Evolutionary conservation across 1,284 basidiomycete genomes (phyloP).

Genomic region (Fomitopsis betulina): DNA sequence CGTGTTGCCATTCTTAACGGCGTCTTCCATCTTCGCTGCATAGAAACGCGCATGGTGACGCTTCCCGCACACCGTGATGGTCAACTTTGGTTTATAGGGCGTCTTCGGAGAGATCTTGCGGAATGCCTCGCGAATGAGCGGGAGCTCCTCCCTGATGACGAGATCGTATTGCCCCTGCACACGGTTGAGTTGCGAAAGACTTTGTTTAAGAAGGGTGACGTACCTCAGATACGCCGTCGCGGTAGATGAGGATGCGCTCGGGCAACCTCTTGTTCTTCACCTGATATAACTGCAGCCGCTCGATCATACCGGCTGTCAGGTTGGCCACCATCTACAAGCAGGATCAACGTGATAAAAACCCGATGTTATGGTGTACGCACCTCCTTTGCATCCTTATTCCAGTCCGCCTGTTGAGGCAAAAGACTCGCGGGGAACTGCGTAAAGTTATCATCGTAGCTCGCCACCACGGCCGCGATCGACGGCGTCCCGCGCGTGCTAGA

Average conservation of each 20-base stretch:
- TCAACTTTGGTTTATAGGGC: conserved; percentile 56
- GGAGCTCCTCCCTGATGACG: conserved; percentile 54
- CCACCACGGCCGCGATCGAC: conserved; percentile 76
- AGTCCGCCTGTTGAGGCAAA: conserved; percentile 52
- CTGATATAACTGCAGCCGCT: conserved; percentile 57
- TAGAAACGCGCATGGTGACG: conserved; percentile 73
- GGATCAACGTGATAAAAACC: not conserved
- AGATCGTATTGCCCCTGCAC: conserved; percentile 62
- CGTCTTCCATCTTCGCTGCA: conserved; percentile 42
- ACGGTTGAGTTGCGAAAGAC: not conserved
- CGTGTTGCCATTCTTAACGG: conserved; percentile 65
- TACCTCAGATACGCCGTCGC: conserved; percentile 75
- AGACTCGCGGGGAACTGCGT: conserved; percentile 70
- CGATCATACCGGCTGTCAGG: conserved; percentile 61
- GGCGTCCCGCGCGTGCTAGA: conserved; percentile 57
- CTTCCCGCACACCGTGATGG: conserved; percentile 76
- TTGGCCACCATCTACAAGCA: conserved; percentile 57
- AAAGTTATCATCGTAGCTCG: conserved; percentile 59
- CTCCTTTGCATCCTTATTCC: conserved; percentile 43
- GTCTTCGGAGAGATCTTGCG: conserved; percentile 41
- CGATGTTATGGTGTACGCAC: conserved; percentile 32
- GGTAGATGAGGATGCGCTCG: conserved; percentile 62
- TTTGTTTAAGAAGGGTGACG: not conserved
- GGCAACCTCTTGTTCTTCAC: conserved; percentile 51
- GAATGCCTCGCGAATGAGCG: conserved; percentile 53